Percentiles rank a stretch among this genome's conserved stretches.
Conservation (phyloP, 345 rosid species). For the Mallotus nudiflorus region DNA sequence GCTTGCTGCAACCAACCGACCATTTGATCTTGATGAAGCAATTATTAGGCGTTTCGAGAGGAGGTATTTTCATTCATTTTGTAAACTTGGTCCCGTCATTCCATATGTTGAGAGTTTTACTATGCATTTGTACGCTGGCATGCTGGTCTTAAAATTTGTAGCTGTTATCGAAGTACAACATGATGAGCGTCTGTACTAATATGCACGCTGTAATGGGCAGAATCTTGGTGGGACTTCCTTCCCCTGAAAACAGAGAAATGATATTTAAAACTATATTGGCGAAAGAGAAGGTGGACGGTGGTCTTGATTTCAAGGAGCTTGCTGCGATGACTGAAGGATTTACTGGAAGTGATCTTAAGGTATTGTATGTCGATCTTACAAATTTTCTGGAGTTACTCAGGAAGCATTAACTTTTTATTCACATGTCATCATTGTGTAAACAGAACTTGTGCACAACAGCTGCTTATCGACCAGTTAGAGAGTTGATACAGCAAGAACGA, state of each 20-base stretch:
- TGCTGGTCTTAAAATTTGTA: no score
- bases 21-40: conserved; percentile 95
- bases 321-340: conserved; percentile 79
- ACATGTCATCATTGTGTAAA: conserved; percentile 3
- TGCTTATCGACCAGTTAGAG: conserved; percentile 82
- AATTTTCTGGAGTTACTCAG: background rate
- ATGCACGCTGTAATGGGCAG: conserved; percentile 29
- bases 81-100: background rate
- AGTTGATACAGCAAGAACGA: conserved; percentile 78
- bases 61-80: conserved; percentile 47
- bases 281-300: conserved; percentile 65
- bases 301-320: conserved; percentile 68
- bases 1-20: conserved; percentile 96
- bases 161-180: background rate
- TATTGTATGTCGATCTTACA: conserved; percentile 14
- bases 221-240: conserved; percentile 80
- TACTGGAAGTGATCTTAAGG: conserved; percentile 90
- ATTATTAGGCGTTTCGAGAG: conserved; percentile 91
- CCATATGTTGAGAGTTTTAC: no score
- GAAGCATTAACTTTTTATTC: conserved; percentile 2
- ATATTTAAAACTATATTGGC: conserved; percentile 62
- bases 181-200: background rate
- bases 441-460: conserved; percentile 92
- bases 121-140: no score
- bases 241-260: conserved; percentile 67